Evolutionary conservation across 371 early-diverging fungal genomes (phyloP).

Genomic region (Caulochytrium protostelioides): DNA sequence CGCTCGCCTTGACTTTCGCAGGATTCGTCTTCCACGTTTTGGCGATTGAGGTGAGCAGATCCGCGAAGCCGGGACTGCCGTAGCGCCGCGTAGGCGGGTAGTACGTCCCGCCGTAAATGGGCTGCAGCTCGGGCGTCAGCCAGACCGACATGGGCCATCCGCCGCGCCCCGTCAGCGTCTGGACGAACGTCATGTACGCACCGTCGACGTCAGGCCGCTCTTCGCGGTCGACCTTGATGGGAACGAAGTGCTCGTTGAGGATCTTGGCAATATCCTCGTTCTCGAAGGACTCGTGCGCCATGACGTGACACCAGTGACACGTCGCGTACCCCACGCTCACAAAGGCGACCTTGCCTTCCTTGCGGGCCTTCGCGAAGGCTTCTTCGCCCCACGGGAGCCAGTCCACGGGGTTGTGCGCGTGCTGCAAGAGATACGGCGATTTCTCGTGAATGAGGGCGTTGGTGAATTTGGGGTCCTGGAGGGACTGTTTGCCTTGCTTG

Average conservation of each 20-base stretch:
- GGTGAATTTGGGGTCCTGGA: neutral
- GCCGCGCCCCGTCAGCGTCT: conserved; percentile 27
- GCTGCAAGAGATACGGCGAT: conserved; percentile 33
- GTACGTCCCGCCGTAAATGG: conserved; percentile 45
- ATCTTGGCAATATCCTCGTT: conserved; percentile 26
- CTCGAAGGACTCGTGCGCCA: conserved; percentile 45
- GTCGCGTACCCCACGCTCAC: conserved; percentile 44
- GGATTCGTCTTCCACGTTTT: conserved; percentile 19
- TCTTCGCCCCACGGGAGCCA: conserved; percentile 53
- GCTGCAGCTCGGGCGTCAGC: conserved; percentile 37
- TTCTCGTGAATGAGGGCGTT: conserved; percentile 35
- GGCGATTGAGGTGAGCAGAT: conserved; percentile 20
- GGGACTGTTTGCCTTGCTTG: too few relatives aligned
- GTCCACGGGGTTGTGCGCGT: conserved; percentile 23
- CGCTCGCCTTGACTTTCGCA: conserved; percentile 17
- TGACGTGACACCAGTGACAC: conserved; percentile 53
- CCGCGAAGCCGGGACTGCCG: conserved; percentile 30
- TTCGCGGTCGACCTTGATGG: conserved; percentile 25
- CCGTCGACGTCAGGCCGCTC: conserved; percentile 44
- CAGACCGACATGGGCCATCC: conserved; percentile 37
- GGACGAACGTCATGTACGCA: conserved; percentile 33
- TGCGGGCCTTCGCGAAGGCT: conserved; percentile 29
- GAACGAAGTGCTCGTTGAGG: conserved; percentile 35
- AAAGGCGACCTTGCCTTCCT: conserved; percentile 37
- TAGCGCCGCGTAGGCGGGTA: conserved; percentile 32